phyloP scores from a whole-genome alignment of 2,329 filamentous ascomycete species.

The Pseudopyricularia cyperi region DNA sequence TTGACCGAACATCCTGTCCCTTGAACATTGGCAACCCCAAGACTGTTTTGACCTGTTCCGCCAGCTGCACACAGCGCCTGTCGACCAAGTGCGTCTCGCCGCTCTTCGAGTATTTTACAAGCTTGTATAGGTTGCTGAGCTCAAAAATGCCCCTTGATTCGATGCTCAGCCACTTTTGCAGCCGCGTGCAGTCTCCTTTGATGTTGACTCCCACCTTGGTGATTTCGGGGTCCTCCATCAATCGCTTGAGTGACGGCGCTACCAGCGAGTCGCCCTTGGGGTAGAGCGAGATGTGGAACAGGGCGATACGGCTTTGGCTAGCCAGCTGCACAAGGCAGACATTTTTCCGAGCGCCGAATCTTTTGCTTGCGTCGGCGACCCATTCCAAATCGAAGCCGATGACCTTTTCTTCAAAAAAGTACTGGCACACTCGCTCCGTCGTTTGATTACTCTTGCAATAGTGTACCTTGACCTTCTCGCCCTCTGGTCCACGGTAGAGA shows the following conservation, averaged over 20 bases:
- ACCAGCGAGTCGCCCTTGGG: slow-evolving; percentile 47
- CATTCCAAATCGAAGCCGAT: slow-evolving; percentile 91
- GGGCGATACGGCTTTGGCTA: slow-evolving; percentile 58
- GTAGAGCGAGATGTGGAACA: slow-evolving; percentile 70
- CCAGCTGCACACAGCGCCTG: slow-evolving; percentile 52
- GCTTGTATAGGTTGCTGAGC: slow-evolving; percentile 67
- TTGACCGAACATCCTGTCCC: slow-evolving; percentile 51
- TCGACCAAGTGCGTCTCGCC: slow-evolving; percentile 45
- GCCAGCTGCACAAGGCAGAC: slow-evolving; percentile 77
- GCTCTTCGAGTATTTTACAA: slow-evolving; percentile 53
- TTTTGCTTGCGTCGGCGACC: slow-evolving; percentile 38
- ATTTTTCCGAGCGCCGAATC: slow-evolving; percentile 46
- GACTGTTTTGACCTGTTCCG: slow-evolving; percentile 55
- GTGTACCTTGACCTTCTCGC: slow-evolving; percentile 51
- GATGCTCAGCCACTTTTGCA: slow-evolving; percentile 54
- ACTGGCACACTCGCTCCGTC: slow-evolving; percentile 51
- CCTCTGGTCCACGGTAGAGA: slow-evolving; percentile 46
- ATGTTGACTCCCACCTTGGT: slow-evolving; percentile 70
- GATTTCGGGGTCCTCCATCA: slow-evolving; percentile 59
- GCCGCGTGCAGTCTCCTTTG: slow-evolving; percentile 53
- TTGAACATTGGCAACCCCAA: slow-evolving; percentile 67
- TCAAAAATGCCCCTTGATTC: slow-evolving; percentile 59
- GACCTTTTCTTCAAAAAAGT: slow-evolving; percentile 56
- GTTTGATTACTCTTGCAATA: slow-evolving; percentile 60
- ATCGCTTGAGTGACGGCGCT: slow-evolving; percentile 53